Conservation (phyloP, 129 eudicot species). For the Gnaphalium uliginosum region DNA sequence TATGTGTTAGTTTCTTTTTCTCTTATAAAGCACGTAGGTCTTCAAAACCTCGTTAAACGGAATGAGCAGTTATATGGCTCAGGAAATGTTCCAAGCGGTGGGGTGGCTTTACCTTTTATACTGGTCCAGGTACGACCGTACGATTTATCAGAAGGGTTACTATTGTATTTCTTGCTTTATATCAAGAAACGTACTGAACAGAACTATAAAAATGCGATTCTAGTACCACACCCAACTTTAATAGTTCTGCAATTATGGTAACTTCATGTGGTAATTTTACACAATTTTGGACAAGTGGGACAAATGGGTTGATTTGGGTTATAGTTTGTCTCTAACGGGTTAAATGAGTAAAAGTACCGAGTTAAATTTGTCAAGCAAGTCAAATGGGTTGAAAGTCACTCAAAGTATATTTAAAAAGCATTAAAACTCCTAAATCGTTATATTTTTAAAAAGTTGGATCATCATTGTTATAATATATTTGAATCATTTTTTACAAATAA, state of each 20-base stretch:
- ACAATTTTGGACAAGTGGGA: background rate
- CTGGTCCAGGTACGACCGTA: conserved; percentile 68
- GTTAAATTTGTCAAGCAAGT: background rate
- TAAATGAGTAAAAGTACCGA: background rate
- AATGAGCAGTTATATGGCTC: conserved; percentile 71
- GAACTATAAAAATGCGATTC: background rate
- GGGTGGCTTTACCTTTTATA: conserved; percentile 88
- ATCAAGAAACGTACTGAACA: background rate
- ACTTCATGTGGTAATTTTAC: background rate
- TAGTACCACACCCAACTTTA: background rate
- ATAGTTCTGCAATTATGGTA: background rate
- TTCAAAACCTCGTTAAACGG: conserved; percentile 64
- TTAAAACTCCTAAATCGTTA: background rate
- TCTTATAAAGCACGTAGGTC: conserved; percentile 54
- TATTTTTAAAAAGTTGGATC: too few species aligned
- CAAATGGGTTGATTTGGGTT: background rate
- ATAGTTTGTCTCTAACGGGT: background rate
- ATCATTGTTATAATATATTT: background rate
- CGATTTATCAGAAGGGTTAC: conserved; percentile 16
- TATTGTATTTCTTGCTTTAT: conserved; percentile 3
- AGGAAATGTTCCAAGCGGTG: conserved; percentile 73
- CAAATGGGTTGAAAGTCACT: background rate
- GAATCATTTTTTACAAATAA: too few species aligned
- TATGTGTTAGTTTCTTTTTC: conserved; percentile 11
- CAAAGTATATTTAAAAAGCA: background rate